Percentiles rank a stretch among this genome's conserved stretches.
Evolutionary conservation across 2,329 filamentous ascomycete species (phyloP).

Genomic region (Seiridium unicorne): DNA sequence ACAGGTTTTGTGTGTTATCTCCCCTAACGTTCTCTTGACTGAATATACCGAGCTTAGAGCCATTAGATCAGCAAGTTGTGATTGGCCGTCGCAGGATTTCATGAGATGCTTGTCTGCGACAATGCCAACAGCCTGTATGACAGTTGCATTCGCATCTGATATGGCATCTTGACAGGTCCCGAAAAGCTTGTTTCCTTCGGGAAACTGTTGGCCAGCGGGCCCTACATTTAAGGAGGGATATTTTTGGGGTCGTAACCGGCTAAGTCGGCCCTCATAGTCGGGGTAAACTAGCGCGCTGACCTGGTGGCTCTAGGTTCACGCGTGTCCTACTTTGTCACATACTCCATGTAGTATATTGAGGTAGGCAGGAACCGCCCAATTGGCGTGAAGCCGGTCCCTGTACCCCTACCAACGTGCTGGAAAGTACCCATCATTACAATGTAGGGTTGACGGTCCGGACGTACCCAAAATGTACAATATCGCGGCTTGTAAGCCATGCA

Average conservation of each 20-base stretch:
- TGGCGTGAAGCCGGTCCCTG: not conserved
- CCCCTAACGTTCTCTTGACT: too few relatives aligned
- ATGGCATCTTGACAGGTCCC: too few relatives aligned
- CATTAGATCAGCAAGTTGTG: too few relatives aligned
- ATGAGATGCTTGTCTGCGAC: too few relatives aligned
- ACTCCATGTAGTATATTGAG: not conserved
- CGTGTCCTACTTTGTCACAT: not conserved
- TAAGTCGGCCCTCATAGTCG: not conserved
- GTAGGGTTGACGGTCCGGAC: not conserved
- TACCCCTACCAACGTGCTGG: not conserved
- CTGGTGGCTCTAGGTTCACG: not conserved
- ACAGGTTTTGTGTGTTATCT: too few relatives aligned
- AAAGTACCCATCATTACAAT: not conserved
- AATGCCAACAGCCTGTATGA: too few relatives aligned
- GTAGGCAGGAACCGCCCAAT: slow-evolving; percentile 3
- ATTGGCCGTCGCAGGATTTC: too few relatives aligned
- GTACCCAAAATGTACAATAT: not conserved
- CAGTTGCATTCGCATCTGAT: too few relatives aligned
- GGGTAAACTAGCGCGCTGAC: slow-evolving; percentile 1
- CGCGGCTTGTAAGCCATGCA: not conserved
- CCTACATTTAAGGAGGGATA: not conserved
- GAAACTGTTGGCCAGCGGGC: not conserved
- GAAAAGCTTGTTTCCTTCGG: not conserved
- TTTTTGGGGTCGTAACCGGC: not conserved
- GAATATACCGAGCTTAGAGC: too few relatives aligned